Evolutionary conservation across 164 flowering plant species (phyloP).

Genomic region (Piper betle): DNA sequence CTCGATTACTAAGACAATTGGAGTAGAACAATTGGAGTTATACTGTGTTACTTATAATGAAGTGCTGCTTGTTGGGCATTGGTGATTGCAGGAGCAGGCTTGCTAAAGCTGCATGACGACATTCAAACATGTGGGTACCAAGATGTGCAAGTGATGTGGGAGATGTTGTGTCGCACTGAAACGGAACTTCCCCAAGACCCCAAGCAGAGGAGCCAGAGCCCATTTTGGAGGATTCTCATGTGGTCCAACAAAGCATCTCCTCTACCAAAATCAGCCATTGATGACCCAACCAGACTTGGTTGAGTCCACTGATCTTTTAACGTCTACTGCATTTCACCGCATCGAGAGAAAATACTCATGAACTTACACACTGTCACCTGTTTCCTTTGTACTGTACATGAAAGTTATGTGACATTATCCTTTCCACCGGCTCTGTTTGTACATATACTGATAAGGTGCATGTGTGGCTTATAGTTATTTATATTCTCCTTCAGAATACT

Average conservation of each 20-base stretch:
- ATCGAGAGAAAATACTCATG: too few species aligned
- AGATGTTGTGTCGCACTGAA: conserved; percentile 51
- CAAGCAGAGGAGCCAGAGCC: conserved; percentile 36
- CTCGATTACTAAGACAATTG: too few species aligned
- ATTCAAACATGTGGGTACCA: conserved; percentile 60
- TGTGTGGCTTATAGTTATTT: not conserved
- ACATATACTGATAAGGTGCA: not conserved
- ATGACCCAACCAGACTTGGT: conserved; percentile 2
- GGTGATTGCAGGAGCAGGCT: conserved; percentile 27
- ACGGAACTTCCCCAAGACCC: conserved; percentile 18
- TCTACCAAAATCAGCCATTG: too few species aligned
- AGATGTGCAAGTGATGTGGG: conserved; percentile 79
- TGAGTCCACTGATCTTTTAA: conserved; percentile 1
- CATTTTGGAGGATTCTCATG: conserved; percentile 39
- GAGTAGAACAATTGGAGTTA: too few species aligned
- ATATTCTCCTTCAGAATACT: not conserved
- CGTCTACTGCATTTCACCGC: too few species aligned
- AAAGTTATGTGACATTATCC: too few species aligned
- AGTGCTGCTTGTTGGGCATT: not conserved
- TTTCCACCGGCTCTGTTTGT: not conserved
- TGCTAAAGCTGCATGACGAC: conserved; percentile 56
- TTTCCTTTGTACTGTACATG: too few species aligned
- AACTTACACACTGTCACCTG: not conserved
- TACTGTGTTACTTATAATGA: too few species aligned
- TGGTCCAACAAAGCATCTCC: conserved; percentile 12